Base-by-base conservation (phyloP, 2,329 filamentous ascomycete species). In the Stachybotrys chartarum region DNA sequence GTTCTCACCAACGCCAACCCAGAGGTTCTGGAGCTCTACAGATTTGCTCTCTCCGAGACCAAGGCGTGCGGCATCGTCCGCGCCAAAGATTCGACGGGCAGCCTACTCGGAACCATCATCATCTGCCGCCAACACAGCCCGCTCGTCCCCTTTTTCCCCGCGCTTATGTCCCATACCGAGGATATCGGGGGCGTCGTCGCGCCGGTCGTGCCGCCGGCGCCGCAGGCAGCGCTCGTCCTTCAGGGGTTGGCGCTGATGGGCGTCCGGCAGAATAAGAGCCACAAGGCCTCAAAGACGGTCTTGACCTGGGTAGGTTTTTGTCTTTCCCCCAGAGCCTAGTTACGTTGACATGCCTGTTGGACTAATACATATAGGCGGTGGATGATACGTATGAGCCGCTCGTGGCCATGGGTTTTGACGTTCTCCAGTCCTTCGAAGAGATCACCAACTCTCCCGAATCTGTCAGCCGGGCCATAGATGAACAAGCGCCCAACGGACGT, bases 221-320 rank as follows among this genome's bases (percentile, higher is more conserved):
- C 84, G 1, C 88, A 90, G 64, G 83, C 86, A 31, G 85, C 81
- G 0, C 70, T 94, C 32, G 78, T 93, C 57, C 65, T 84, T 14
- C 90, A 95, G 71, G 90, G 90, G 0, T 72, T 96, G 59, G 87
- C 90, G 14, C 72, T 95, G 58, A 83, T 96, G 73, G 90, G 88
- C 1, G 84, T 94, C 64, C 82, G 88, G 56, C 90, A 94, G 72
- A 88, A 91, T 69, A 93, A 92, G 70, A 82, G 82, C 62, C 83
- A 92, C 66, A 89, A 88, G 58, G 85, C 87, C 53, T 81, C 82
- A 60, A 85, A 85, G 57, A 88, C 87, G 53, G 76, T 95, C 50
- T 71, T 96, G 56, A 90, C 91, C 68, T 92, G 89, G 82, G 90
- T 94, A 74, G 77, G 86, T 78, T 12, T 42, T 10, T 5, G 3